Evolutionary conservation across 805 yeast genomes (phyloP), one percentile per base, ranked within the genome.

Genomic region (Saturnispora galanensis): DNA sequence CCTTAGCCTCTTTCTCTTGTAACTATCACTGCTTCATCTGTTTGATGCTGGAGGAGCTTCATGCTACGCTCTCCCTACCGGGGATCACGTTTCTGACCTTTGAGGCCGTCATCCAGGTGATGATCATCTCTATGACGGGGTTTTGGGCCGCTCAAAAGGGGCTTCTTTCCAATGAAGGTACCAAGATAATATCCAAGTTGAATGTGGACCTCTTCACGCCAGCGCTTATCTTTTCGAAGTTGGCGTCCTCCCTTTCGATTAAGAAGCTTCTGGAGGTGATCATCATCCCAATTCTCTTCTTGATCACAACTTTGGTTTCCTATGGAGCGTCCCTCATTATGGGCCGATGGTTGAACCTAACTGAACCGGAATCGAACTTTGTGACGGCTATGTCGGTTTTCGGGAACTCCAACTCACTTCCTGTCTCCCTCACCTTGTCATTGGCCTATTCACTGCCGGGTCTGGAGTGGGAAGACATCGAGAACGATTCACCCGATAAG

Each of bases 371-470:
- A 64, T 59, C 85, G 3, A 89, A 90, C 65, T 90, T 86, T 56
- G 96, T 93, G 41, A 83, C 94, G 17, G 97, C 96, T 2, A 93
- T 93, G 94, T 87, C 93, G 2, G 96, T 89, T 5, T 90, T 90
- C 65, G 97, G 97, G 43, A 93, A 90, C 65, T 86, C 96, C 37
- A 90, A 90, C 68, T 84, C 95, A 10, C 73, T 90, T 45, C 97
- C 98, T 0, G 97, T 90, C 1, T 87, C 96, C 0, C 71, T 93
- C 52, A 84, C 93, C 1, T 67, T 93, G 46, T 81, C 95, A 1
- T 67, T 84, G 50, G 79, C 89, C 1, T 81, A 80, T 57, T 79
- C 90, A 0, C 66, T 84, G 47, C 94, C 93, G 2, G 77, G 79
- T 50, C 67, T 84, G 48, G 73, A 78, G 41, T 84, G 94, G 94